Evolutionary conservation across 2,329 filamentous ascomycete genomes (phyloP).

Genomic region (Talaromyces sp.): DNA sequence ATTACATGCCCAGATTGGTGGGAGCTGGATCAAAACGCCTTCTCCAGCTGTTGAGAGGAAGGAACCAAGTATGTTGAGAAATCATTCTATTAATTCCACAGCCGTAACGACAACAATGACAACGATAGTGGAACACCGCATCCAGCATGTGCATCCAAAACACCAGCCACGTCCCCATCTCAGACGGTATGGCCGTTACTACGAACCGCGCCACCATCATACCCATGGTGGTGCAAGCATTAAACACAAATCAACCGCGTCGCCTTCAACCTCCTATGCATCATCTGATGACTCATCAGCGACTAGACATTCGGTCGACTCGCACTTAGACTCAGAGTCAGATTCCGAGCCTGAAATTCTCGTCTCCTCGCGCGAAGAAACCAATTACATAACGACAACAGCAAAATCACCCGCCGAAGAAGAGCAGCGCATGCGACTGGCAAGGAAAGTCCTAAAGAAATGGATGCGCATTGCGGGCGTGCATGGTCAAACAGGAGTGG

Average conservation of each 20-base stretch:
- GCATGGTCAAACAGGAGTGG: slow-evolving; percentile 44
- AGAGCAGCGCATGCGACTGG: slow-evolving; percentile 56
- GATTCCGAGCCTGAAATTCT: slow-evolving; percentile 38
- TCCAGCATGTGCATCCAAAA: not conserved
- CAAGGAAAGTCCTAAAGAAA: slow-evolving; percentile 63
- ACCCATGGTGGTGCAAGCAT: not conserved
- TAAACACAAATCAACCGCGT: not conserved
- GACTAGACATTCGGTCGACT: slow-evolving; percentile 8
- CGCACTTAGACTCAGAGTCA: slow-evolving; percentile 40
- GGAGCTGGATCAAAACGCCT: slow-evolving; percentile 46
- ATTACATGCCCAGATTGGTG: slow-evolving; percentile 43
- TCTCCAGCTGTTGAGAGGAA: slow-evolving; percentile 20
- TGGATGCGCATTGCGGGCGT: slow-evolving; percentile 69
- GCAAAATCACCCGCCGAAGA: slow-evolving; percentile 43
- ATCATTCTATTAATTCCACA: slow-evolving; percentile 29
- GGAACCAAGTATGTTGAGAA: slow-evolving; percentile 33
- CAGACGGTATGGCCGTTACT: slow-evolving; percentile 14
- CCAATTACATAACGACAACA: slow-evolving; percentile 36
- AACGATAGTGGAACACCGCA: slow-evolving; percentile 2
- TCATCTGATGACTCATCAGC: slow-evolving; percentile 7
- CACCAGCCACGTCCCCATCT: slow-evolving; percentile 5
- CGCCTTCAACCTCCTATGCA: slow-evolving; percentile 2
- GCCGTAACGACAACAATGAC: not conserved
- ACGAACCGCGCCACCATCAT: slow-evolving; percentile 3
- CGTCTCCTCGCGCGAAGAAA: slow-evolving; percentile 28